Evolutionary conservation across 75 land plant species (phyloP).

Genomic region (Selaginella moellendorffii): DNA sequence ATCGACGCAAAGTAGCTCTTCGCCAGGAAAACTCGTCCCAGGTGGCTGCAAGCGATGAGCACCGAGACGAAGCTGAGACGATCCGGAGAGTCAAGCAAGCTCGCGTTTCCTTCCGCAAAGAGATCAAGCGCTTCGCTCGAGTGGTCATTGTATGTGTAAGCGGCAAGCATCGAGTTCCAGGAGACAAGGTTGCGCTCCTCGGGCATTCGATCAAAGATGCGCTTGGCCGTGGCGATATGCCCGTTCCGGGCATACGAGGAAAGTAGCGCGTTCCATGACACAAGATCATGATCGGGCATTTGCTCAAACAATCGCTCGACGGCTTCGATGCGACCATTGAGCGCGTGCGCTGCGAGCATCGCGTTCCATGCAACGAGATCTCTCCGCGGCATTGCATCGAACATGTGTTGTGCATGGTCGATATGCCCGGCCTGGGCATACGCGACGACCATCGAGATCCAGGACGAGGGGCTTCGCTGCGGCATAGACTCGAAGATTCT

Average conservation of each 20-base stretch:
- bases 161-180: slow-evolving; percentile 2
- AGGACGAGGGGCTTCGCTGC: slow-evolving; percentile 2
- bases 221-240: not conserved
- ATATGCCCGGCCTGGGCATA: slow-evolving; percentile 2
- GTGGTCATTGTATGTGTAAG: not conserved
- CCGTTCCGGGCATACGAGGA: slow-evolving; percentile 2
- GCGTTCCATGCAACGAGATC: not conserved
- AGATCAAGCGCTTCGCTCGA: slow-evolving; percentile 1
- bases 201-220: not conserved
- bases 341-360: not conserved
- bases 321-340: not conserved
- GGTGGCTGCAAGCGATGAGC: not conserved
- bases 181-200: not conserved
- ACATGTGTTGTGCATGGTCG: not conserved
- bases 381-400: slow-evolving; percentile 1
- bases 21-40: slow-evolving; percentile 2
- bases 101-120: slow-evolving; percentile 1
- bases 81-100: not conserved
- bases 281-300: slow-evolving; percentile 1
- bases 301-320: not conserved
- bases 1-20: slow-evolving; percentile 1
- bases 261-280: not conserved
- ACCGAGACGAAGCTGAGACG: not conserved
- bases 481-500: not conserved
- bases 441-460: not conserved